phyloP scores from a whole-genome alignment of 208 protist species.

The Spongospora subterranea region DNA sequence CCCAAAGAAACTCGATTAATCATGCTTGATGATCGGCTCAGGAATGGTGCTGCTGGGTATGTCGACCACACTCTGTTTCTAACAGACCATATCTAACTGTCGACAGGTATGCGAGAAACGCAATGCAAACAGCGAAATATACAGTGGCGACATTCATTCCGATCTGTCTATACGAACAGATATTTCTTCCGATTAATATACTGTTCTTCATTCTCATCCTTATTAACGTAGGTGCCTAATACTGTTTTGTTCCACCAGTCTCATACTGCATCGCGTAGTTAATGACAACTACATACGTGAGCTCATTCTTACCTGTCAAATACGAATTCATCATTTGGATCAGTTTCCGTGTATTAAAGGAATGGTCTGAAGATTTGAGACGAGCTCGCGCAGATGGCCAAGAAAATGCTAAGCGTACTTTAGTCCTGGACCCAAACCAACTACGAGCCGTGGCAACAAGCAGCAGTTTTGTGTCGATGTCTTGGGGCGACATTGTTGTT shows the following conservation, averaged over 20 bases:
- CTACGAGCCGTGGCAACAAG: constrained; percentile 1
- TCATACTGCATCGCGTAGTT: background rate
- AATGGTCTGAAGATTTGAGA: background rate
- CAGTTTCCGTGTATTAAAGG: background rate
- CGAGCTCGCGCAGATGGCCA: constrained; percentile 23
- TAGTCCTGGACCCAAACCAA: constrained; percentile 56
- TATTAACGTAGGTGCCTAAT: background rate
- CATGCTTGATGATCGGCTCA: constrained; percentile 39
- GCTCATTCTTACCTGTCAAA: background rate
- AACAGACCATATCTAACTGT: background rate
- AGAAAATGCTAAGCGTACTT: constrained; percentile 17
- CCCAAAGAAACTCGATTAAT: background rate
- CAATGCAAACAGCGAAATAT: constrained; percentile 47
- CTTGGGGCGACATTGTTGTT: constrained; percentile 53
- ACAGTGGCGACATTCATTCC: constrained; percentile 42
- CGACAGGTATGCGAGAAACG: constrained; percentile 20
- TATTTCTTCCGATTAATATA: constrained; percentile 10
- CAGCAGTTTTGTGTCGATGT: constrained; percentile 29
- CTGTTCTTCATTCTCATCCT: constrained; percentile 21
- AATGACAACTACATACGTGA: background rate
- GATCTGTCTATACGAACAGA: background rate
- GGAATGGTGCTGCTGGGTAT: constrained; percentile 19
- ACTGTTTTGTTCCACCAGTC: background rate
- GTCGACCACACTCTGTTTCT: background rate
- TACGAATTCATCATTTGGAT: constrained; percentile 21